Base-by-base conservation (phyloP, 768 basidiomycete genomes). In the Lactifluus echinatus region DNA sequence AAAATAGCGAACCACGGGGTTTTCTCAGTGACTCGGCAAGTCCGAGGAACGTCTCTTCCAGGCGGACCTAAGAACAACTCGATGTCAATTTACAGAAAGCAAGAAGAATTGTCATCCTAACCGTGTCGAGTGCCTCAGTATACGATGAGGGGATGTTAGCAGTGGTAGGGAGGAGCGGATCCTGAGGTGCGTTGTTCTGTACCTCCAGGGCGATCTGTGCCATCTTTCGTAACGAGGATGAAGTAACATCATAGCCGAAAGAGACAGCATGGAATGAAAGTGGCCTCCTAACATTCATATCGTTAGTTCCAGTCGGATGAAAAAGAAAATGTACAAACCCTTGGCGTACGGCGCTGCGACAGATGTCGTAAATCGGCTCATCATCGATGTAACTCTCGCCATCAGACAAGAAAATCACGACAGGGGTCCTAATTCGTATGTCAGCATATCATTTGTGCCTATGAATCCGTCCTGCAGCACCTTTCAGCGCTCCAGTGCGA, bases 1-100 rank as follows among this genome's bases (percentile, higher is more conserved):
- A 56, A 36, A 56, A 56, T 48, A 83, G 65, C 15, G 74, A 72
- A 1, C 77, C 82, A 60, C 82, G 69, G 2, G 81, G 77, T 61
- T 79, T 83, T 61, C 73, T 72, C 66, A 83, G 65, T 0, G 82
- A 81, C 54, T 81, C 79, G 1, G 81, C 80, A 50, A 83, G 74
- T 28, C 77, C 76, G 17, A 83, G 65, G 74, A 83, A 83, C 1
- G 82, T 79, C 62, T 82, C 72, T 0, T 80, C 76, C 5, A 83
- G 71, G 58, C 75, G 75, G 12, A 83, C 71, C 81, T 83, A 58
- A 37, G 17, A 11, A n/a, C n/a, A 49, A 11, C 8, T 17, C 14
- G 11, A 15, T 10, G 11, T 45, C 26, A 56, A 39, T 21, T 21
- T 4, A 17, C 5, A 10, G 8, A 10, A 33, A 10, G n/a, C n/a